Conservation (phyloP, 495 filamentous ascomycete species). For the Hypoxylon fuscum region DNA sequence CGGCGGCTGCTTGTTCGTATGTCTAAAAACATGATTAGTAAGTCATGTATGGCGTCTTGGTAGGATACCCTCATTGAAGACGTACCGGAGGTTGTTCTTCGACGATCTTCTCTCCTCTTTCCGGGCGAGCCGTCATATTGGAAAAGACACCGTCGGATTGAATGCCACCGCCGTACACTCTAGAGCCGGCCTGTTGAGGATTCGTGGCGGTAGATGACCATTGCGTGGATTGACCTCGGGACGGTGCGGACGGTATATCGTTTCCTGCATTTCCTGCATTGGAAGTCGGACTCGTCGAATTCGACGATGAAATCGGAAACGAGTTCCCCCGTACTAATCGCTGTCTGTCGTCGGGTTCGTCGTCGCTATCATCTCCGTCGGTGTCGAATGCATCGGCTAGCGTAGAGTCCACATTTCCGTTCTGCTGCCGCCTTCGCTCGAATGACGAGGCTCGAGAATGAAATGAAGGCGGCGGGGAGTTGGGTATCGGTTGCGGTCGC, state of each 20-base stretch:
- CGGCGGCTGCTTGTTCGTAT: constrained; percentile 97
- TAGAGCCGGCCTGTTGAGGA: constrained; percentile 43
- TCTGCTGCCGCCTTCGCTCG: constrained; percentile 57
- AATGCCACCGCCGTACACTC: constrained; percentile 70
- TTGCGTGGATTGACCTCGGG: constrained; percentile 29
- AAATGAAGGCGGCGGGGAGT: constrained; percentile 94
- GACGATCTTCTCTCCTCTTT: constrained; percentile 79
- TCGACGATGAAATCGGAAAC: constrained; percentile 41
- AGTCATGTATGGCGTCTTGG: too few relatives aligned
- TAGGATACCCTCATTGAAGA: constrained; percentile 29
- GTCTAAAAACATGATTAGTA: constrained; percentile 67
- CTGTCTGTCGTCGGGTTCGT: constrained; percentile 84
- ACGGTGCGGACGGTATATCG: constrained; percentile 14
- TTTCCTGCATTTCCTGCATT: constrained; percentile 15
- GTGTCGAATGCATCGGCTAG: constrained; percentile 91
- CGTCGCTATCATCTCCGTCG: constrained; percentile 75
- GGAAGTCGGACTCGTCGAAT: constrained; percentile 19
- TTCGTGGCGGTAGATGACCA: constrained; percentile 42
- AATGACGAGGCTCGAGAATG: constrained; percentile 83
- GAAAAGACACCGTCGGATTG: constrained; percentile 95
- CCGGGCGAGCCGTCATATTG: constrained; percentile 91
- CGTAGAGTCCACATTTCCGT: constrained; percentile 67
- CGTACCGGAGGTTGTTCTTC: constrained; percentile 93
- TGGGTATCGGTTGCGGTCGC: constrained; percentile 64
- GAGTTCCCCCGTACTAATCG: constrained; percentile 80